Conservation (phyloP, 2,329 filamentous ascomycete species). For the Cadophora malorum region DNA sequence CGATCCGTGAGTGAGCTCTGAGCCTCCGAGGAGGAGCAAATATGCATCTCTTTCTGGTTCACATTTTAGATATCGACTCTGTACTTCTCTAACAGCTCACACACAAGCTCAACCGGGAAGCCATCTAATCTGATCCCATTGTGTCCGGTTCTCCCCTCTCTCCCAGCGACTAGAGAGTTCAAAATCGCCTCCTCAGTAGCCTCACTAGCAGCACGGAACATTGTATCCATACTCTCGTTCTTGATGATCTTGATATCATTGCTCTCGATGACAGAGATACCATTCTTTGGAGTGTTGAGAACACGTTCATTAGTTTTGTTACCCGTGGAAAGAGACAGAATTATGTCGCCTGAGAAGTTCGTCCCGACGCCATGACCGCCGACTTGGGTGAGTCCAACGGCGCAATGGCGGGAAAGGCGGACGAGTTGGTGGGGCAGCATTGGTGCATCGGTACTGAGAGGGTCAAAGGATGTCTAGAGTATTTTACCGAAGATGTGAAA, state of each 20-base stretch:
- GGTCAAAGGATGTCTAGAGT: conserved; percentile 6
- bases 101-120: conserved; percentile 51
- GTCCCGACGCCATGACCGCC: conserved; percentile 61
- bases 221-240: conserved; percentile 64
- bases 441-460: conserved; percentile 59
- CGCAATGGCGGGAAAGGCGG: conserved; percentile 65
- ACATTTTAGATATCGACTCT: conserved; percentile 29
- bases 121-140: conserved; percentile 57
- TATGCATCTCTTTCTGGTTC: too few relatives aligned
- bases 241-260: conserved; percentile 58
- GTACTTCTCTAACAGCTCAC: conserved; percentile 34
- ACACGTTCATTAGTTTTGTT: conserved; percentile 46
- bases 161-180: conserved; percentile 64
- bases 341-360: conserved; percentile 70
- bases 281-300: conserved; percentile 39
- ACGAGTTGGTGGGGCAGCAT: conserved; percentile 63
- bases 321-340: conserved; percentile 70
- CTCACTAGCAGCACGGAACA: conserved; percentile 68
- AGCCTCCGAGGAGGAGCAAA: too few relatives aligned
- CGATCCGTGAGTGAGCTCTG: too few relatives aligned
- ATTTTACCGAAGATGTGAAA: neutral
- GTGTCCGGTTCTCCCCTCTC: conserved; percentile 63
- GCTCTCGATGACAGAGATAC: conserved; percentile 45
- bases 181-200: conserved; percentile 70
- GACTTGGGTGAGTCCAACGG: conserved; percentile 63